These are phyloP conservation scores for Hygrophila difformis DNA, from an alignment of 257 asterid species.

Conservation along the genomic window DNA sequence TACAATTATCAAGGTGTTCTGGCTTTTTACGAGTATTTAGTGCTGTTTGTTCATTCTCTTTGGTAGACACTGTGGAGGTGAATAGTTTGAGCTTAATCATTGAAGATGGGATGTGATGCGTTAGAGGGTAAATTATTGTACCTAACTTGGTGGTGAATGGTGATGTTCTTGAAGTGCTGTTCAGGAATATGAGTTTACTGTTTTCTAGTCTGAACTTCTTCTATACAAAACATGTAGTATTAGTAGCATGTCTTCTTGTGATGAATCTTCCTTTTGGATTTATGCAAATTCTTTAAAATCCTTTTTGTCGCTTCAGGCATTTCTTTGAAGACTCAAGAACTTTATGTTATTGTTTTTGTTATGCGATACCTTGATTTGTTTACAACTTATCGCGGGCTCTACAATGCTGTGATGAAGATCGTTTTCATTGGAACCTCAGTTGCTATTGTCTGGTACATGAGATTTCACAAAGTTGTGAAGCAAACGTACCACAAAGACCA, in stretches of 20 bases:
- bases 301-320: conserved; percentile 27
- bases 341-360: conserved; percentile 34
- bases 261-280: background rate
- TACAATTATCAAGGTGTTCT: too few species aligned
- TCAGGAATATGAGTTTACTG: too few species aligned
- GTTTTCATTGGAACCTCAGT: conserved; percentile 38
- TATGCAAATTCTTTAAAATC: background rate
- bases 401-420: conserved; percentile 44
- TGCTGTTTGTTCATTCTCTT: too few species aligned
- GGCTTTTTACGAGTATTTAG: too few species aligned
- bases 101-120: too few species aligned
- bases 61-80: too few species aligned
- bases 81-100: background rate
- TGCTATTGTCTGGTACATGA: conserved; percentile 39
- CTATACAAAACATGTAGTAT: background rate
- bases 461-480: conserved; percentile 43
- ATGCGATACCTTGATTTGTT: conserved; percentile 40
- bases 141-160: too few species aligned
- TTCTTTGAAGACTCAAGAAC: conserved; percentile 49
- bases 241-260: background rate
- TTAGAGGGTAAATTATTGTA: too few species aligned
- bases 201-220: background rate
- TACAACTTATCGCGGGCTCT: conserved; percentile 26
- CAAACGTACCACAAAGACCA: conserved; percentile 38
- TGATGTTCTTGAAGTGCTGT: background rate